Percentiles rank a stretch among this genome's conserved stretches.
Evolutionary conservation across 129 eudicot genomes (phyloP).

Genomic region (Artemisia argyi): DNA sequence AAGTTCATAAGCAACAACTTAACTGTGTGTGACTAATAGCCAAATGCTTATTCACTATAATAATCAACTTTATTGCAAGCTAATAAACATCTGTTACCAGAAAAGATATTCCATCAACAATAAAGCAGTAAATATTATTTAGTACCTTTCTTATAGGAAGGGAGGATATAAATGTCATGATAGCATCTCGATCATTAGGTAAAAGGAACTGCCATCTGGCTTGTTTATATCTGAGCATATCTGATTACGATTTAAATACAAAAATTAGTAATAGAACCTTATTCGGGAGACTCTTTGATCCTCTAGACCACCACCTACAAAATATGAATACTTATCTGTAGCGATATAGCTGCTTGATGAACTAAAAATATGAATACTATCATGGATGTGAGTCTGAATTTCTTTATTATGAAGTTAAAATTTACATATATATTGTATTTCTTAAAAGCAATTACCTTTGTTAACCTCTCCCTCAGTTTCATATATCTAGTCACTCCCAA

Average conservation of each 20-base stretch:
- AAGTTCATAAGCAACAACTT: too few relatives aligned
- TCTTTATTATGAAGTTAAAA: background rate
- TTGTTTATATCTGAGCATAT: constrained; percentile 93
- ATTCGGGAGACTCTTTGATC: background rate
- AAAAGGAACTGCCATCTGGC: constrained; percentile 92
- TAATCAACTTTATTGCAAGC: too few relatives aligned
- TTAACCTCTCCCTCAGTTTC: constrained; percentile 56
- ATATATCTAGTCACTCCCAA: constrained; percentile 48
- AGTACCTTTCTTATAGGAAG: constrained; percentile 91
- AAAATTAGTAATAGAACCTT: constrained; percentile 1
- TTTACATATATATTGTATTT: background rate
- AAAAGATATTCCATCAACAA: background rate
- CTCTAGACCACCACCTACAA: background rate
- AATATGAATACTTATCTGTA: background rate
- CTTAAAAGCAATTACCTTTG: constrained; percentile 50
- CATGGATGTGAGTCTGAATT: too few relatives aligned
- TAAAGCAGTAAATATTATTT: constrained; percentile 3
- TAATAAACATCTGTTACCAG: too few relatives aligned
- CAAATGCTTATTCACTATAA: too few relatives aligned
- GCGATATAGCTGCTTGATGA: too few relatives aligned
- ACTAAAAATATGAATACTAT: too few relatives aligned
- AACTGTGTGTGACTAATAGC: too few relatives aligned
- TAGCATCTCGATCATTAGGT: constrained; percentile 74
- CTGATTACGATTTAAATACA: constrained; percentile 34
- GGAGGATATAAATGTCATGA: constrained; percentile 87